Evolutionary conservation across 805 yeast species (phyloP), one percentile per base, ranked within the genome.

Genomic region (Sungouiozyma intestinalis): DNA sequence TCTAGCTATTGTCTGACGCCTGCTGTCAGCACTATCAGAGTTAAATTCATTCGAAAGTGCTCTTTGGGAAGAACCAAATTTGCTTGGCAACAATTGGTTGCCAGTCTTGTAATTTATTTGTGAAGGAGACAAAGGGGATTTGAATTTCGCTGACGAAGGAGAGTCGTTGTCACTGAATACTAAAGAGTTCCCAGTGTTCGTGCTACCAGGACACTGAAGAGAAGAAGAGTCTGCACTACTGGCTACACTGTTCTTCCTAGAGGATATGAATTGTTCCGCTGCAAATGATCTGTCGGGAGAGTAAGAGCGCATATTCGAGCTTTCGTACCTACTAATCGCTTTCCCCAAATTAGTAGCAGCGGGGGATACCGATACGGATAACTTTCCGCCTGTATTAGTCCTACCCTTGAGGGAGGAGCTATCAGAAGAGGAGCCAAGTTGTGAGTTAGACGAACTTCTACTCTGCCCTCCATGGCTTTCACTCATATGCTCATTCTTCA

Each of bases 401-500:
- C 50, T 48, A 33, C 39, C 34, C 39, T 48, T 59, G 11, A 41
- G 43, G 1, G 56, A 50, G 14, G 44, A 45, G 17, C 56, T 61
- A 3, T 72, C 64, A 0, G 71, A 64, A 5, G 68, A 60, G 20
- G 65, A 61, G 15, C 33, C 37, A 2, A 64, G 58, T 16, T 58
- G 49, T 16, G 69, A 66, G n/a, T 62, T 56, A 21, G 58, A 55
- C 1, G 62, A 57, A 2, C 57, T 44, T 27, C 60, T 47, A 43
- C 67, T 60, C 43, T 64, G 68, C 6, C 33, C 31, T 6, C 48
- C 48, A 3, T 50, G 50, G 17, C 40, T 47, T n/a, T 60, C 65
- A 33, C 60, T 60, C 48, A 80, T 50, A 59, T 85, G 94, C 58
- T 90, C 97, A 24, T 72, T 80, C 54, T 87, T 84, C 56, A 92